Base-by-base conservation (phyloP, 768 basidiomycete genomes). In the Crassisporium funariophilum region DNA sequence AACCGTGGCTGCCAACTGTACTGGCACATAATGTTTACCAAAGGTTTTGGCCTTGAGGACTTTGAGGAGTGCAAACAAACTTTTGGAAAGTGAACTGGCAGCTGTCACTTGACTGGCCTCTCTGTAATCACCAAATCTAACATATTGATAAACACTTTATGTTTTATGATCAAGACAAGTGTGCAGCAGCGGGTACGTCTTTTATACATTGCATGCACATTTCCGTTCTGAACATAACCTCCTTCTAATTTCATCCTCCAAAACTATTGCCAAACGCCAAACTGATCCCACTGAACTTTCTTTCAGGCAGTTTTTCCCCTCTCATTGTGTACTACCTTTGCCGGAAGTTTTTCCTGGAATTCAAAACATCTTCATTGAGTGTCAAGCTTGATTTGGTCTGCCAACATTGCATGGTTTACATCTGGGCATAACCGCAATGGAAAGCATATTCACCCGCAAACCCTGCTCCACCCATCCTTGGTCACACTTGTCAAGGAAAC, bases 21-120 rank as follows among this genome's bases (percentile, higher is more conserved):
- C 2, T 54, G 40, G 43, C 61, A 56, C 43, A 51, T 62, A 1
- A 44, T 50, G 4, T 63, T 62, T 20, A 46, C 53, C 7, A 51
- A 62, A n/a, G 64, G 67, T 2, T 47, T 59, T 15, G 65, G 66
- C 1, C 46, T 63, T 0, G 63, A 65, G 29, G 64, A 68, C 27
- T 54, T 66, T 11, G 62, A 68, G 36, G 58, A 48, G 7, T 66
- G 63, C 38, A 58, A 66, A 40, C 49, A 56, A 1, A 56, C 52
- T 2, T 67, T 67, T 42, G 52, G 51, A 4, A 53, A 52, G 34
- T 67, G 44, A 53, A 8, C 55, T 67, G 0, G 64, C 65, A 4
- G 17, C 53, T 2, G 47, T 44, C 20, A n/a, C 55, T n/a, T 54
- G 57, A 4, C 37, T 54, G 5, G 35, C 53, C 2, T 53, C 53